A percentile compares a stretch with the other conserved stretches of the same genome.
Evolutionary conservation across 2,329 filamentous ascomycete species (phyloP).

Genomic region (Neopestalotiopsis sp.): DNA sequence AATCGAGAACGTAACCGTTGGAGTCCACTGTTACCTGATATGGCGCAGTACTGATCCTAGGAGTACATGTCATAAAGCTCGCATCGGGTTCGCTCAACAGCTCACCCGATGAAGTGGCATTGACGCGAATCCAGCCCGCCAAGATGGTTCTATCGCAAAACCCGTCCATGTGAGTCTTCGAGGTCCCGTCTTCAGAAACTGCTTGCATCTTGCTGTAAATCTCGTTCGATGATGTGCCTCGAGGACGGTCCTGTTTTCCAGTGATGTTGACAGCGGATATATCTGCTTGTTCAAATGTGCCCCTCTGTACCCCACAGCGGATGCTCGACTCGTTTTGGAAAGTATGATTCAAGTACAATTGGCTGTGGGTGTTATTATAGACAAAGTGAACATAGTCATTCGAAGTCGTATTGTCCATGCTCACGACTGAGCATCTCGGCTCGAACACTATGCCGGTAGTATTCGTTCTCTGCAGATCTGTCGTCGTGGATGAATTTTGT

Average conservation of each 20-base stretch:
- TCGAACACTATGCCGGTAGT: not conserved
- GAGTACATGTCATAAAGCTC: no score
- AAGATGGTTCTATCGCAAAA: no score
- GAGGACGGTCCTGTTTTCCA: not conserved
- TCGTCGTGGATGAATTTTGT: not conserved
- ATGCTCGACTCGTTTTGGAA: not conserved
- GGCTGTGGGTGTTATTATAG: not conserved
- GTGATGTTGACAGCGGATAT: not conserved
- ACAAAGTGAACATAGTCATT: not conserved
- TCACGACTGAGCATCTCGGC: not conserved
- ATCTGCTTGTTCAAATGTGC: not conserved
- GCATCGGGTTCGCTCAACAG: not conserved
- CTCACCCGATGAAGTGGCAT: not conserved
- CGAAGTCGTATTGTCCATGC: not conserved
- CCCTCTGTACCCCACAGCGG: not conserved
- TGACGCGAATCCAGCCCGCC: no score
- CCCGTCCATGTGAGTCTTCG: not conserved
- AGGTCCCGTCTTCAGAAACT: no score
- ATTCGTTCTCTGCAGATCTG: not conserved
- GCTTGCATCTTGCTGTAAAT: not conserved
- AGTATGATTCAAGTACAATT: not conserved
- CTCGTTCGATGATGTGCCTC: not conserved
- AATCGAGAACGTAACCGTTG: not conserved
- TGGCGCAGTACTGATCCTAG: no score
- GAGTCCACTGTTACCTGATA: slow-evolving; percentile 3